These are phyloP conservation scores for Cucumis sativus DNA, from an alignment of 306 rosid genomes.

Conservation along the genomic window Cucumber_9930_V3 NC_026657.2:9329501-9330000, in stretches of 20 bases:
- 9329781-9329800: background rate
- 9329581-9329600: slow-evolving; percentile 68
- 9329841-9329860: slow-evolving; percentile 65
- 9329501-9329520: slow-evolving; percentile 6
- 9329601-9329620: slow-evolving; percentile 72
- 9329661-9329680: background rate
- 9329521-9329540: background rate
- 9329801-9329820: background rate
- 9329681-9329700: background rate
- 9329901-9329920: slow-evolving; percentile 31
- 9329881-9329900: slow-evolving; percentile 64
- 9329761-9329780: background rate
- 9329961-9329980: background rate
- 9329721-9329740: background rate
- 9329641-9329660: background rate
- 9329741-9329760: background rate
- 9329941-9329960: background rate
- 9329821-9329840: slow-evolving; percentile 16
- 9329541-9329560: slow-evolving; percentile 73
- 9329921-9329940: background rate
- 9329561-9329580: slow-evolving; percentile 77
- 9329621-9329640: background rate
- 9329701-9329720: background rate
- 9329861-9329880: slow-evolving; percentile 75
- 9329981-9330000: background rate